Base-by-base conservation (phyloP, 129 eudicot genomes). In the Apium graveolens region DNA sequence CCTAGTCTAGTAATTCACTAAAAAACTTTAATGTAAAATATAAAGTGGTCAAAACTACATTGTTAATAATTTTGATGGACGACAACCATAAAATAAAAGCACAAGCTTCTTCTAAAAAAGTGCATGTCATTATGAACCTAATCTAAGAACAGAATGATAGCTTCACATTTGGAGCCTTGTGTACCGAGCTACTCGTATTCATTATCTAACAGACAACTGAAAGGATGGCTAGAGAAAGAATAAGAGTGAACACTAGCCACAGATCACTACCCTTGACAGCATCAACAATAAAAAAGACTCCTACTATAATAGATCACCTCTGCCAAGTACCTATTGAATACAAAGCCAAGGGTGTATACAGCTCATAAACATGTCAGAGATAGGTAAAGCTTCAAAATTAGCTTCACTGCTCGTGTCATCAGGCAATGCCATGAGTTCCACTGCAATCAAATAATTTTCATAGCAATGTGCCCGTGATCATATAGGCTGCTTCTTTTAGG, bases 281-380 rank as follows among this genome's bases (percentile, higher is more conserved):
- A 63, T 63, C 18, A 29, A 63, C 37, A 5, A 31, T 27, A 27
- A 55, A 12, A 26, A 31, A 27, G n/a, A n/a, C n/a, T n/a, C n/a
- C 17, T 11, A 18, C 70, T 26, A 41, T 41, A 41, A 26, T n/a
- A 57, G 68, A 57, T 57, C 68, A 57, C 68, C 68, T 57, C 14
- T 21, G 12, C 31, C 32, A 20, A 57, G 68, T 57, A 24, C 68
- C 32, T 3, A n/a, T 11, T n/a, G 32, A 4, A 57, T 57, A 57
- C 68, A 26, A 57, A 57, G 68, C 68, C 68, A 57, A 27, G 70
- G 70, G 70, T 55, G 26, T 11, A 60, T 60, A 60, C 57, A n/a
- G 29, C 32, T 60, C 68, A 49, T 5, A 17, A 49, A 18, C 57
- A 49, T 49, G n/a, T 20, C 21, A 49, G n/a, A 49, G n/a, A 49